A percentile compares a stretch with the other conserved stretches of the same genome.
Evolutionary conservation across 495 filamentous ascomycete species (phyloP).

Genomic region (Aspergillus funiculosus): DNA sequence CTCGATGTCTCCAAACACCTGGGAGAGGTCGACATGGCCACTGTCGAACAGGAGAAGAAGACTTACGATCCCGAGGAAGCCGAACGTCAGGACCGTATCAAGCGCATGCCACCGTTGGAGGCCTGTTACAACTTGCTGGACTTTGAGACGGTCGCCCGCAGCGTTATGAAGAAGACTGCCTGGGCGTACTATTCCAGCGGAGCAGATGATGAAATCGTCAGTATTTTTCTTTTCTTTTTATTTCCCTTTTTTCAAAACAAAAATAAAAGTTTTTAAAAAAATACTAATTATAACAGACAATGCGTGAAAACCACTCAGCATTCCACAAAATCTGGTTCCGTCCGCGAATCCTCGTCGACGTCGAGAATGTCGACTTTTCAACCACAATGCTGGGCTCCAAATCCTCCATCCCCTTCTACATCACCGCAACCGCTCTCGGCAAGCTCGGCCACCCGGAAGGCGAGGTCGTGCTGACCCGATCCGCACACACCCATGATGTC

Average conservation of each 20-base stretch:
- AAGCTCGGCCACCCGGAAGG: slow-evolving; percentile 88
- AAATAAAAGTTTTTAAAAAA: neutral
- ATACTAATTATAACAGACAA: slow-evolving; percentile 52
- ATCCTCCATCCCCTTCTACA: slow-evolving; percentile 78
- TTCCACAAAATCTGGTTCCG: slow-evolving; percentile 99
- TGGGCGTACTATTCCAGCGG: slow-evolving; percentile 97
- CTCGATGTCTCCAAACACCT: slow-evolving; percentile 81
- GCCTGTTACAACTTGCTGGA: slow-evolving; percentile 95
- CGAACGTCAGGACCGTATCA: slow-evolving; percentile 67
- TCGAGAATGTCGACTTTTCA: slow-evolving; percentile 75
- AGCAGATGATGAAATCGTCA: slow-evolving; percentile 93
- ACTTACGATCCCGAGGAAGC: slow-evolving; percentile 69
- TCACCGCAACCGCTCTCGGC: slow-evolving; percentile 85
- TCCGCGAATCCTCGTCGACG: slow-evolving; percentile 76
- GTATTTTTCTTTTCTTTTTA: slow-evolving; percentile 15
- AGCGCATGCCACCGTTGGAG: slow-evolving; percentile 71
- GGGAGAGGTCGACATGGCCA: slow-evolving; percentile 85
- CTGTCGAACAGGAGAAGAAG: slow-evolving; percentile 67
- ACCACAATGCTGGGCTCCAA: slow-evolving; percentile 91
- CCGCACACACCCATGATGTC: slow-evolving; percentile 78
- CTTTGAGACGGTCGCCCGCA: slow-evolving; percentile 84
- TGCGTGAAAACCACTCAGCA: slow-evolving; percentile 93
- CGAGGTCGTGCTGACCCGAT: slow-evolving; percentile 81
- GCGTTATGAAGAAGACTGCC: slow-evolving; percentile 87
- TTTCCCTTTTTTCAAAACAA: neutral